Evolutionary conservation across 306 rosid species (phyloP).

Genomic region (Fragaria nilgerrensis): DNA sequence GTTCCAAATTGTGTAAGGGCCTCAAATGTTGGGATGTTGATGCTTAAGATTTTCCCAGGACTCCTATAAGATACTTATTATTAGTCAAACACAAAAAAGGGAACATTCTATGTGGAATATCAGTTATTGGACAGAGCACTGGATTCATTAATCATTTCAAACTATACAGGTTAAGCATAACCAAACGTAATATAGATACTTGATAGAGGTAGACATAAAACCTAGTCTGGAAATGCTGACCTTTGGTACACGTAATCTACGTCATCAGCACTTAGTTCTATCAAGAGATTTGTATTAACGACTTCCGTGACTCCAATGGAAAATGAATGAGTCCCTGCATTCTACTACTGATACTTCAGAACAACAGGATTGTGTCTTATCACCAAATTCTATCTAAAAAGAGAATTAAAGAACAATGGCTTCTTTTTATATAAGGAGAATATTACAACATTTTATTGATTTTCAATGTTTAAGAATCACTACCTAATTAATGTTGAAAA

Average conservation of each 20-base stretch:
- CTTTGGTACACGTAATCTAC: slow-evolving; percentile 92
- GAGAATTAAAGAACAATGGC: no score
- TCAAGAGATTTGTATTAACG: slow-evolving; percentile 79
- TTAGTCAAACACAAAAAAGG: no score
- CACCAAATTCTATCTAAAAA: no score
- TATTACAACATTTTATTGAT: no score
- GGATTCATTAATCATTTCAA: background rate
- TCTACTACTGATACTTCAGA: no score
- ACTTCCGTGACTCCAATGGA: slow-evolving; percentile 90
- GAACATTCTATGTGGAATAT: no score
- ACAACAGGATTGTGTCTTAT: no score
- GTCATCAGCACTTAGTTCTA: slow-evolving; percentile 91
- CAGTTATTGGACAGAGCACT: no score
- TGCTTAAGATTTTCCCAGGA: slow-evolving; percentile 79
- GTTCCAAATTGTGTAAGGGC: slow-evolving; percentile 86
- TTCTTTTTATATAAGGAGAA: no score
- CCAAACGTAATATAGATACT: background rate
- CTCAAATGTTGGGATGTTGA: slow-evolving; percentile 80
- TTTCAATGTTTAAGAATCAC: no score
- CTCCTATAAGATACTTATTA: slow-evolving; percentile 46
- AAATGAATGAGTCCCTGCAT: slow-evolving; percentile 84
- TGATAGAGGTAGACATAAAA: background rate
- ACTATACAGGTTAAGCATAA: background rate
- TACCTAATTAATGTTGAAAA: no score
- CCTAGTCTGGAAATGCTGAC: slow-evolving; percentile 28